A percentile compares a stretch with the other conserved stretches of the same genome.
phyloP scores from a whole-genome alignment of 257 asterid genomes.

The Solanum boliviense region DNA sequence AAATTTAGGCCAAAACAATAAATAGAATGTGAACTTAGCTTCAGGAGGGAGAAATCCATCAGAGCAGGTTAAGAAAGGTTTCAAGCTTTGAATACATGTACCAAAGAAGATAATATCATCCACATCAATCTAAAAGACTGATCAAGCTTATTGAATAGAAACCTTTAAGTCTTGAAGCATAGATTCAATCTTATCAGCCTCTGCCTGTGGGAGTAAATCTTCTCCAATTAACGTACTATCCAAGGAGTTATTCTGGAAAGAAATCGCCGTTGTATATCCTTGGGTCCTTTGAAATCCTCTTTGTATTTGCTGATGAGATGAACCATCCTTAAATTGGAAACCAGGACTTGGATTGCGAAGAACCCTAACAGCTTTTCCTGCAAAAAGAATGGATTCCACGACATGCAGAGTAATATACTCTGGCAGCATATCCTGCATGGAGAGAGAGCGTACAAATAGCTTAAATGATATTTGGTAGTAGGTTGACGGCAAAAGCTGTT shows the following conservation, averaged over 20 bases:
- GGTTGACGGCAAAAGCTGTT: background rate
- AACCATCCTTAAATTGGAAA: constrained; percentile 33
- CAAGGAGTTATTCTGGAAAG: constrained; percentile 38
- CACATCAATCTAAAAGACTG: background rate
- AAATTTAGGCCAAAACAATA: background rate
- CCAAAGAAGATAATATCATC: background rate
- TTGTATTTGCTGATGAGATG: constrained; percentile 48
- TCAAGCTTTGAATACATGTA: background rate
- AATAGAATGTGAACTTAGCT: background rate
- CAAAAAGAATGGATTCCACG: constrained; percentile 83
- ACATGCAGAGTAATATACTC: constrained; percentile 69
- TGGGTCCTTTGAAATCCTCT: constrained; percentile 60
- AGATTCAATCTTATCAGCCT: constrained; percentile 81
- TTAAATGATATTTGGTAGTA: background rate
- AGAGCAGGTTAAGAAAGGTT: background rate
- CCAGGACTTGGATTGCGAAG: constrained; percentile 90
- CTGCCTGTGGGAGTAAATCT: constrained; percentile 87
- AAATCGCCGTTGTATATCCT: constrained; percentile 25
- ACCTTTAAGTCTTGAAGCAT: constrained; percentile 90
- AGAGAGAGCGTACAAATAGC: background rate
- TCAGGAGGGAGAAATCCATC: constrained; percentile 1
- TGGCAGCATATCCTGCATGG: constrained; percentile 91
- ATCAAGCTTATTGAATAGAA: background rate
- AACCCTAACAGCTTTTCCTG: constrained; percentile 95
- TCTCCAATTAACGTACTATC: constrained; percentile 39